Conservation (phyloP, 179 eudicot genomes). For the Heliamphora pulchella region DNA sequence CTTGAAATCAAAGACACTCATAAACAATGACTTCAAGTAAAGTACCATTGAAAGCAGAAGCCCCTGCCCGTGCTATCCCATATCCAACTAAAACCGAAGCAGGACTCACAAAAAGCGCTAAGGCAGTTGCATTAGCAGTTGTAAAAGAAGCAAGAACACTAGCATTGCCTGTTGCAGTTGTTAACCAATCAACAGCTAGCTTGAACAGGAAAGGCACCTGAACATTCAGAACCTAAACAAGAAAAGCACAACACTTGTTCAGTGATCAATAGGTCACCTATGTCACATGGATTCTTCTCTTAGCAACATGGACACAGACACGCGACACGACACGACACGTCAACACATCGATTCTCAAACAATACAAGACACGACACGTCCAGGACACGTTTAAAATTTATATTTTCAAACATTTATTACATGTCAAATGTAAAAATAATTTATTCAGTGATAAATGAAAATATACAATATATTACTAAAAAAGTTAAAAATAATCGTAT, state of each 20-base stretch:
- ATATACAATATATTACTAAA: too few relatives aligned
- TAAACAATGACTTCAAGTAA: slow-evolving; percentile 22
- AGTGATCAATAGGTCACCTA: slow-evolving; percentile 2
- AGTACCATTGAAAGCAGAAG: slow-evolving; percentile 91
- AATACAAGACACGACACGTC: too few relatives aligned
- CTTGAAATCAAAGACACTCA: background rate
- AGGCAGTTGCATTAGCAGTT: slow-evolving; percentile 59
- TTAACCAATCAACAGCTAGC: slow-evolving; percentile 94
- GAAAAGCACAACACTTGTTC: slow-evolving; percentile 12
- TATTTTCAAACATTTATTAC: too few relatives aligned
- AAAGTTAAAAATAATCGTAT: too few relatives aligned
- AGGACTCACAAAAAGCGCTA: slow-evolving; percentile 83
- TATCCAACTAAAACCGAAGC: slow-evolving; percentile 90
- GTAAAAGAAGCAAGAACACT: slow-evolving; percentile 71
- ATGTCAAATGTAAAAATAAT: too few relatives aligned
- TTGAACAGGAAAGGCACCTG: slow-evolving; percentile 95
- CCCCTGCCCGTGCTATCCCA: slow-evolving; percentile 85
- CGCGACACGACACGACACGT: too few relatives aligned
- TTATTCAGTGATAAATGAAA: too few relatives aligned
- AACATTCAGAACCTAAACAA: slow-evolving; percentile 79
- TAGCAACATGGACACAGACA: too few relatives aligned
- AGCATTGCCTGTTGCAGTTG: slow-evolving; percentile 79
- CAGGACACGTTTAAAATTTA: too few relatives aligned
- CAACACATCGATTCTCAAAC: too few relatives aligned
- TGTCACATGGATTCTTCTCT: too few relatives aligned